Evolutionary conservation across 169 alveolate species (phyloP).

Genomic region (Plasmodium fragile): DNA sequence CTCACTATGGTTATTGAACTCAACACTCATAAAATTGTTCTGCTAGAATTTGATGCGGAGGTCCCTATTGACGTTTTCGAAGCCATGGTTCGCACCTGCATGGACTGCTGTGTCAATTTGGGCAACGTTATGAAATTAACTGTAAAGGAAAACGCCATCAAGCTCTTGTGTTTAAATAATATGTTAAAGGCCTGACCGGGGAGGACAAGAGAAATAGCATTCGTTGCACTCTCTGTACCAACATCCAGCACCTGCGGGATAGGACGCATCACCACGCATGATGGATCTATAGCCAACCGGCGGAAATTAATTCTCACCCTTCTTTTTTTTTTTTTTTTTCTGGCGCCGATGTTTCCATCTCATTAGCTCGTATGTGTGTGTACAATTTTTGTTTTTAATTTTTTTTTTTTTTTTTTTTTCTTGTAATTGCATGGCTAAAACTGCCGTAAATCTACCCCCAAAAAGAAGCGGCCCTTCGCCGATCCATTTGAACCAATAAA

Average conservation of each 20-base stretch:
- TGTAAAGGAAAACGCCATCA: slow-evolving; percentile 68
- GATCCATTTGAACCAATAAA: not conserved
- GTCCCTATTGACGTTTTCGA: slow-evolving; percentile 72
- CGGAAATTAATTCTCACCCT: not conserved
- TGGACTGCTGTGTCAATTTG: slow-evolving; percentile 36
- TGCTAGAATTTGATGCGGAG: slow-evolving; percentile 76
- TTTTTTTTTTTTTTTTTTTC: slow-evolving; percentile 6
- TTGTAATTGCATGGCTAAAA: not conserved
- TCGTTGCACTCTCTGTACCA: not conserved
- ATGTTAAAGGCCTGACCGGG: slow-evolving; percentile 16
- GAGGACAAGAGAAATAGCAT: not conserved
- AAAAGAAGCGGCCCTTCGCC: not conserved
- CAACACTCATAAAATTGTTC: slow-evolving; percentile 47
- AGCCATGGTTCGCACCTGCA: slow-evolving; percentile 56
- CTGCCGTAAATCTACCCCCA: not conserved
- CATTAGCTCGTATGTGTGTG: not conserved
- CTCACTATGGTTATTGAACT: slow-evolving; percentile 61
- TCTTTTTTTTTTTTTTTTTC: too few species aligned
- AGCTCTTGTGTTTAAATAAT: slow-evolving; percentile 50
- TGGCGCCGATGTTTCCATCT: not conserved
- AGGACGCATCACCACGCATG: not conserved
- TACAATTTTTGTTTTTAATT: not conserved
- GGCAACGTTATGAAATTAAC: slow-evolving; percentile 69
- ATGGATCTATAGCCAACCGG: not conserved
- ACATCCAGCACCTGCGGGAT: not conserved